These are phyloP conservation scores for Daldinia decipiens DNA, from an alignment of 495 filamentous ascomycete species.

Conservation along the genomic window DNA sequence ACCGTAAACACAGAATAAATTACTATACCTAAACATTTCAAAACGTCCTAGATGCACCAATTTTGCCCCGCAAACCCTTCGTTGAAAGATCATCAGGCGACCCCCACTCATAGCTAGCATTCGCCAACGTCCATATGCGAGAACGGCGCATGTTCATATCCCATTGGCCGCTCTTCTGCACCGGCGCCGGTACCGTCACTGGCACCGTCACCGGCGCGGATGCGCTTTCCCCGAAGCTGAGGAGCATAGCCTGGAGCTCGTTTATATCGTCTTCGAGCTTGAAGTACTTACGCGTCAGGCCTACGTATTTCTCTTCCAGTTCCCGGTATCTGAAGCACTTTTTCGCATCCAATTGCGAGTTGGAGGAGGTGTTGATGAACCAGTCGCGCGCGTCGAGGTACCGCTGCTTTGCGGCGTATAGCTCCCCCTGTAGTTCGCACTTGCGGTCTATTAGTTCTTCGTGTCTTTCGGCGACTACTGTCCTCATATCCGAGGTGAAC, in stretches of 20 bases:
- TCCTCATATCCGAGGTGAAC: slow-evolving; percentile 2
- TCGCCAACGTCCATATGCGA: background rate
- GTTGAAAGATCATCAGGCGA: background rate
- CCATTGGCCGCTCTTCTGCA: background rate
- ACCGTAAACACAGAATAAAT: no score
- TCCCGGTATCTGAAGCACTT: slow-evolving; percentile 9
- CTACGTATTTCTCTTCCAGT: slow-evolving; percentile 20
- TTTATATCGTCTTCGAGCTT: slow-evolving; percentile 19
- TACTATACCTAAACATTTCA: background rate
- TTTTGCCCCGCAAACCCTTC: no score
- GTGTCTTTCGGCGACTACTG: background rate
- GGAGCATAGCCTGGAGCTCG: slow-evolving; percentile 12
- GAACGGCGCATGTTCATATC: background rate
- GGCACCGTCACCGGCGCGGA: background rate
- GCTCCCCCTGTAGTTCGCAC: background rate
- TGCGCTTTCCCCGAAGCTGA: slow-evolving; percentile 1
- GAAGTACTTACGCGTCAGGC: slow-evolving; percentile 4
- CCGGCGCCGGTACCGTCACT: background rate
- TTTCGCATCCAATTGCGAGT: slow-evolving; percentile 14
- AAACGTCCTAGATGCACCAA: background rate
- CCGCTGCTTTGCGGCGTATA: background rate
- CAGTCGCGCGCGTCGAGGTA: slow-evolving; percentile 17
- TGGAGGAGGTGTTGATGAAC: background rate
- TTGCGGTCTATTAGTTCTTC: slow-evolving; percentile 8
- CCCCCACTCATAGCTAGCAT: slow-evolving; percentile 7